phyloP scores from a whole-genome alignment of 495 filamentous ascomycete genomes.

The Penicillium atrosanguineum region DNA sequence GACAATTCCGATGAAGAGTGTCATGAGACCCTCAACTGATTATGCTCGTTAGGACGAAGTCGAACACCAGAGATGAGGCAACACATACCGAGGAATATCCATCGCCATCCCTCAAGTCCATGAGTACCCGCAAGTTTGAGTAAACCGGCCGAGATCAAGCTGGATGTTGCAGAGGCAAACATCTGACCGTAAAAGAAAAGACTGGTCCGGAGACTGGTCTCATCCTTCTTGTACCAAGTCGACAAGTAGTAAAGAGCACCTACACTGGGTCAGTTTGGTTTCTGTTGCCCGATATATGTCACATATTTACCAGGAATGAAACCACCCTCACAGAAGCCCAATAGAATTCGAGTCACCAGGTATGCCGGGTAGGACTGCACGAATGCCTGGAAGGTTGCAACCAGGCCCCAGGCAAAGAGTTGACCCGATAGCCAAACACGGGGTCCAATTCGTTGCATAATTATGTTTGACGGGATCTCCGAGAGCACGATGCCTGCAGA shows the following conservation, averaged over 20 bases:
- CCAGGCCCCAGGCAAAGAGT: constrained; percentile 57
- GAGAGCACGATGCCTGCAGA: constrained; percentile 56
- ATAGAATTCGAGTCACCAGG: constrained; percentile 50
- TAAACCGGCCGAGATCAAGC: constrained; percentile 51
- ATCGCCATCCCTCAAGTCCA: constrained; percentile 57
- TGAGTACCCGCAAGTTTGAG: constrained; percentile 48
- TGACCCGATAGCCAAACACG: constrained; percentile 53
- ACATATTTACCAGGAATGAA: constrained; percentile 52
- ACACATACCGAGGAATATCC: constrained; percentile 54
- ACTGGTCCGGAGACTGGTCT: constrained; percentile 53
- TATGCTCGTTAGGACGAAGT: background rate
- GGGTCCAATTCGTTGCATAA: constrained; percentile 55
- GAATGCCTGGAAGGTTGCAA: constrained; percentile 60
- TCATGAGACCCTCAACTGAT: constrained; percentile 53
- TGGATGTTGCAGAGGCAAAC: constrained; percentile 51
- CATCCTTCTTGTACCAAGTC: constrained; percentile 57
- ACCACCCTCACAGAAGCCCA: constrained; percentile 57
- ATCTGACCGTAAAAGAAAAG: constrained; percentile 56
- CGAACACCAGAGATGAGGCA: background rate
- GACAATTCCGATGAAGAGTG: constrained; percentile 47
- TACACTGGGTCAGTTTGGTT: background rate
- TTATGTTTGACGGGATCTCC: constrained; percentile 57
- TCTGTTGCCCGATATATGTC: background rate
- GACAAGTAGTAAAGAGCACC: constrained; percentile 60
- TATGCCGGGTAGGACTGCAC: constrained; percentile 50